phyloP scores from a whole-genome alignment of 1,139 yeast species.

The Candida tropicalis region DNA sequence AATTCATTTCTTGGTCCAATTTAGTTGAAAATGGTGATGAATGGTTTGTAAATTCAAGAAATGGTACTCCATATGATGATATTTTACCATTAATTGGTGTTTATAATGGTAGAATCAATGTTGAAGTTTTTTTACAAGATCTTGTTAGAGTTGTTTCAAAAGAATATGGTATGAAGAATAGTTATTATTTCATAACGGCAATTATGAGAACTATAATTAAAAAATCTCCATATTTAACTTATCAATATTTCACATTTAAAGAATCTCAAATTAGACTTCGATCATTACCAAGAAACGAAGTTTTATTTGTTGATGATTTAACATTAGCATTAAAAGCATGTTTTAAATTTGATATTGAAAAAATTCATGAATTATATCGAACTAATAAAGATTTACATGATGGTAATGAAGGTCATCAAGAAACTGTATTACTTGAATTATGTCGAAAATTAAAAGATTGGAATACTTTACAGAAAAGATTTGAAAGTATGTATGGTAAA shows the following conservation, averaged over 20 bases:
- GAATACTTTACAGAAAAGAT: conserved; percentile 59
- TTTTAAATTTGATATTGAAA: conserved; percentile 23
- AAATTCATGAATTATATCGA: conserved; percentile 30
- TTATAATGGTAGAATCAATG: conserved; percentile 1
- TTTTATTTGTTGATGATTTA: conserved; percentile 27
- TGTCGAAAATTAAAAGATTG: conserved; percentile 60
- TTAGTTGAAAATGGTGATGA: conserved; percentile 9
- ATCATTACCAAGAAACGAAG: not conserved
- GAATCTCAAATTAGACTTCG: conserved; percentile 11
- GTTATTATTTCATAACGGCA: conserved; percentile 12
- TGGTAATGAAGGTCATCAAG: conserved; percentile 32
- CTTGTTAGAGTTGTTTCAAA: conserved; percentile 7
- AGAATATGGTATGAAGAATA: not conserved
- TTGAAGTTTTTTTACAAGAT: not conserved
- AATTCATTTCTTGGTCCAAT: conserved; percentile 11
- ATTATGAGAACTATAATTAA: conserved; percentile 11
- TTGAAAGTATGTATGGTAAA: conserved; percentile 61
- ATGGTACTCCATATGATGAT: conserved; percentile 9
- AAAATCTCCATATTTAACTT: conserved; percentile 10
- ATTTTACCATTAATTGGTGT: conserved; percentile 11
- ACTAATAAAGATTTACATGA: conserved; percentile 27
- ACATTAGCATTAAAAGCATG: conserved; percentile 35
- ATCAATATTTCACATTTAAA: conserved; percentile 22
- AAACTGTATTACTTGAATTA: conserved; percentile 48
- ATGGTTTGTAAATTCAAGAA: conserved; percentile 10